Conservation (phyloP, 768 basidiomycete genomes). For the Kondoa malvinella region DNA sequence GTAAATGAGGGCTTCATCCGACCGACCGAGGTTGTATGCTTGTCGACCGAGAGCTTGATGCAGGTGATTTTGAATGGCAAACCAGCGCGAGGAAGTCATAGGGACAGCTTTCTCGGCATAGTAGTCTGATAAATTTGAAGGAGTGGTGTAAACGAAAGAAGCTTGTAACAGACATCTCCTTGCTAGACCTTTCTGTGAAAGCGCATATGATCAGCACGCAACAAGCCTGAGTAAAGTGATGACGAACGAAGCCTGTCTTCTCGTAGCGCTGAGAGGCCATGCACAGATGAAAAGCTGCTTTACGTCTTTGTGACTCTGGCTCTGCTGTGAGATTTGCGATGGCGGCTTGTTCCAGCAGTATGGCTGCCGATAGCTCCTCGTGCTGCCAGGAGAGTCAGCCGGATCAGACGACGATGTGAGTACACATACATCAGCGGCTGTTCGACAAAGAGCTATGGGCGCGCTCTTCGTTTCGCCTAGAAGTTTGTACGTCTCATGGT, state of each 20-base stretch:
- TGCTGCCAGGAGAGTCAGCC: conserved; percentile 12
- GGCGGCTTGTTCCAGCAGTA: conserved; percentile 37
- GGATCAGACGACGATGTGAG: background rate
- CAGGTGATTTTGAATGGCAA: conserved; percentile 30
- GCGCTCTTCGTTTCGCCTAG: conserved; percentile 28
- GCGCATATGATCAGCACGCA: background rate
- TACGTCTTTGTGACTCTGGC: conserved; percentile 22
- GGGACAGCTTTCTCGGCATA: background rate
- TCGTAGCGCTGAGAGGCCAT: conserved; percentile 35
- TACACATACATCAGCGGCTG: conserved; percentile 29
- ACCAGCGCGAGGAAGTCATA: conserved; percentile 23
- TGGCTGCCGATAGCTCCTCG: conserved; percentile 34
- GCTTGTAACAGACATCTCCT: conserved; percentile 33
- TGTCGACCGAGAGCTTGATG: conserved; percentile 47
- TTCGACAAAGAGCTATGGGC: conserved; percentile 28
- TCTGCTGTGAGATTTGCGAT: conserved; percentile 25
- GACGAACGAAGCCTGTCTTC: conserved; percentile 33
- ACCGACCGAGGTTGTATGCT: conserved; percentile 76
- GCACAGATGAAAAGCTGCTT: conserved; percentile 32
- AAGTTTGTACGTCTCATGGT: conserved; percentile 31
- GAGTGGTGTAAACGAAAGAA: conserved; percentile 28
- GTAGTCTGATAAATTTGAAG: background rate
- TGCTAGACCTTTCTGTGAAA: conserved; percentile 33
- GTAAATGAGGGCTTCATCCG: conserved; percentile 53
- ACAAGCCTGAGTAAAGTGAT: background rate